Percentiles rank a stretch among this genome's conserved stretches.
Conservation (phyloP, 2,329 filamentous ascomycete species). For the Penicillium sclerotiorum region DNA sequence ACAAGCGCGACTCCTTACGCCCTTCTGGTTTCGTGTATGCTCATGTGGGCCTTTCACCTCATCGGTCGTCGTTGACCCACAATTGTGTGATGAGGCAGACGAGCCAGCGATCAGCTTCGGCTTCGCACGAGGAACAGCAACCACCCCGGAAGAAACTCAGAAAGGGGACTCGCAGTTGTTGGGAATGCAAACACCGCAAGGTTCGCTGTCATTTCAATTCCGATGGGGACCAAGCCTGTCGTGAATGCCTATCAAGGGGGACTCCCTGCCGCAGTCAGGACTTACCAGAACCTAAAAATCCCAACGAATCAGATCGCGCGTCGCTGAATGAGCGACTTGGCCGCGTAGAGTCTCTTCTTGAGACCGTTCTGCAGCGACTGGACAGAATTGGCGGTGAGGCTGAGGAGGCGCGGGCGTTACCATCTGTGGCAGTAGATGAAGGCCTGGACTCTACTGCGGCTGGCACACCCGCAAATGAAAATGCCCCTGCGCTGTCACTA, state of each 20-base stretch:
- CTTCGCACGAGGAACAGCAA: conserved; percentile 5
- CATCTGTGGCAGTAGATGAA: not conserved
- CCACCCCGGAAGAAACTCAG: conserved; percentile 20
- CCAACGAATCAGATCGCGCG: conserved; percentile 12
- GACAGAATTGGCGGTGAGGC: not conserved
- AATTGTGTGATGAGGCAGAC: too few species aligned
- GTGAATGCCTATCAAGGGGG: conserved; percentile 13
- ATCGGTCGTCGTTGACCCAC: too few species aligned
- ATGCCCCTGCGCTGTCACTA: conserved; percentile 11
- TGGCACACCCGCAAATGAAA: conserved; percentile 10
- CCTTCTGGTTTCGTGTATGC: too few species aligned
- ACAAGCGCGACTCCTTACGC: too few species aligned
- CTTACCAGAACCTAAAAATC: conserved; percentile 15
- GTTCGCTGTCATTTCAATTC: conserved; percentile 15
- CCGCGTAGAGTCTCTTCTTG: conserved; percentile 14
- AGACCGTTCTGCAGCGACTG: conserved; percentile 7
- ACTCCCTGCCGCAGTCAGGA: conserved; percentile 17
- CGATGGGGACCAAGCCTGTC: conserved; percentile 12
- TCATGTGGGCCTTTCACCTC: too few species aligned
- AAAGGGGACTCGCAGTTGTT: conserved; percentile 20
- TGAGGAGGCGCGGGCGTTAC: not conserved
- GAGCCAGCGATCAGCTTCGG: too few species aligned
- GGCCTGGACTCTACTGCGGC: not conserved
- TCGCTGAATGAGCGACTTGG: conserved; percentile 13
- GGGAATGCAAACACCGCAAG: conserved; percentile 22